Conservation (phyloP, 1,284 basidiomycete species). For the Mycena sp. region DNA sequence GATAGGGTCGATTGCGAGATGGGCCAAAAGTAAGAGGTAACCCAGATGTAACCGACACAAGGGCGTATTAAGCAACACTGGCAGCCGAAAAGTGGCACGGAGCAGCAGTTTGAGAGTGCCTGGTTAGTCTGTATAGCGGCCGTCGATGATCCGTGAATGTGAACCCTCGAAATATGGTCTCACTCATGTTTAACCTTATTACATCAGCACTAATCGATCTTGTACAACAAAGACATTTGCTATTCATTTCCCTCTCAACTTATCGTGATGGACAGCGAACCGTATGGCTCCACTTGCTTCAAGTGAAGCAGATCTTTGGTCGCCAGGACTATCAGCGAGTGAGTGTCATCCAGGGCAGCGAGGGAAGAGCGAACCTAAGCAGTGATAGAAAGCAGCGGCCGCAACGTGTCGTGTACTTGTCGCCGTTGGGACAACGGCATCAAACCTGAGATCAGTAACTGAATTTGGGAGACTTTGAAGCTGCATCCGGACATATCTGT, state of each 20-base stretch:
- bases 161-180: too few relatives aligned
- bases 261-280: slow-evolving; percentile 51
- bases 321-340: slow-evolving; percentile 59
- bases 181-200: too few relatives aligned
- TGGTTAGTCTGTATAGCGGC: neutral
- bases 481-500: slow-evolving; percentile 83
- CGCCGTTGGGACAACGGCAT: slow-evolving; percentile 67
- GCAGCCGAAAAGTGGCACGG: neutral
- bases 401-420: slow-evolving; percentile 80
- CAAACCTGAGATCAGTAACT: slow-evolving; percentile 63
- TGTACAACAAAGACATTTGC: too few relatives aligned
- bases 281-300: slow-evolving; percentile 63
- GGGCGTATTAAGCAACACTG: neutral
- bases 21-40: slow-evolving; percentile 31
- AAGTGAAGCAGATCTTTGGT: slow-evolving; percentile 70
- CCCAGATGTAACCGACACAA: slow-evolving; percentile 36
- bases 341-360: neutral
- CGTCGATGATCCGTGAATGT: too few relatives aligned
- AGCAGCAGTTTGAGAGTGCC: neutral
- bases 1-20: neutral
- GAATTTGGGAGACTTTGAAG: slow-evolving; percentile 61
- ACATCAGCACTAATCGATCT: too few relatives aligned
- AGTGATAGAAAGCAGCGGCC: slow-evolving; percentile 82
- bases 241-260: slow-evolving; percentile 25
- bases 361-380: slow-evolving; percentile 61